Evolutionary conservation across 2,329 filamentous ascomycete species (phyloP), one percentile per base, ranked within the genome.

Genomic region (Aureobasidium zeae): DNA sequence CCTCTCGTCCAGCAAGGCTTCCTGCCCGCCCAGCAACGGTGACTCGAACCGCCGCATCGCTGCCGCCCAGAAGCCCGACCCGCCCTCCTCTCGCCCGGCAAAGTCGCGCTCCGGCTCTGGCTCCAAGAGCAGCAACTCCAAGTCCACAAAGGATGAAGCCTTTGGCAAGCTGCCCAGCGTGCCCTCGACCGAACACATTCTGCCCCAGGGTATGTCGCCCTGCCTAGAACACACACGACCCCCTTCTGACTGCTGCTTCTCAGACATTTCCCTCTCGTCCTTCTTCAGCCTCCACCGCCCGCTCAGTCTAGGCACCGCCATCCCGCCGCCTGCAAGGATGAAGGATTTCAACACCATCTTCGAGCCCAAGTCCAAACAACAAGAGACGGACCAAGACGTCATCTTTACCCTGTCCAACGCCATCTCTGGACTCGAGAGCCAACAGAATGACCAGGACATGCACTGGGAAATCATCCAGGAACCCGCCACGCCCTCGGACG

Each of bases 241-340:
- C n/a, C n/a, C n/a, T n/a, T n/a, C 43, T 51, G 51, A 50, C 58
- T 53, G 13, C 43, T 4, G 37, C 11, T 20, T 4, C 52, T n/a
- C 47, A 96, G 91, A 93, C 58, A 74, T 96, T 49, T 81, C 83
- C 51, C 72, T 94, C 33, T 91, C 89, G 6, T 83, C 83, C 48
- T 96, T 98, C 73, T 96, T 96, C 71, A 93, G 88, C 50, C 82
- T 94, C 52, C 86, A 98, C 66, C 81, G 91, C 49, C 91, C 91
- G 33, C 89, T 98, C 57, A 94, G 86, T 44, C 78, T 95, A 52
- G 87, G 81, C 37, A 80, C 81, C 55, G 81, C 82, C 53, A 81
- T 94, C 58, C 91, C 83, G 45, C 79, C 76, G 54, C 70, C 74
- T 15, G 74, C 87, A 33, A 79, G 76, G 41, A 72, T 82, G 49